A percentile compares a stretch with the other conserved stretches of the same genome.
Evolutionary conservation across 495 filamentous ascomycete genomes (phyloP).

Genomic region (Penicillium arizonense): DNA sequence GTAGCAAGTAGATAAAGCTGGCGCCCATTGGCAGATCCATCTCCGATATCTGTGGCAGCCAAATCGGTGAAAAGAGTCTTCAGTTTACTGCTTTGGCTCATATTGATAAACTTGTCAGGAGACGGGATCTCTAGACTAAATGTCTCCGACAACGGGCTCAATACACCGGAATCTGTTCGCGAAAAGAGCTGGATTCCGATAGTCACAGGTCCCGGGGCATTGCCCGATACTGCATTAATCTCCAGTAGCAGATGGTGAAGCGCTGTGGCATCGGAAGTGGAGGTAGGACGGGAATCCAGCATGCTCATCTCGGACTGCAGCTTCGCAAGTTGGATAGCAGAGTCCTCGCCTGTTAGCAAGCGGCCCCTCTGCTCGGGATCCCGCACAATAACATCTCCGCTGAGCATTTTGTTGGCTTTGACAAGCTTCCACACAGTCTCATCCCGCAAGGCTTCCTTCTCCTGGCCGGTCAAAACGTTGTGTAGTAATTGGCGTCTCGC

Average conservation of each 20-base stretch:
- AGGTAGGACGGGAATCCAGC: constrained; percentile 71
- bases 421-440: constrained; percentile 95
- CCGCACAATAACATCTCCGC: constrained; percentile 88
- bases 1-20: constrained; percentile 84
- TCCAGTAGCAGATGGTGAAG: constrained; percentile 86
- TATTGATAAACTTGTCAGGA: constrained; percentile 60
- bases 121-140: constrained; percentile 78
- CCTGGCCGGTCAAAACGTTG: constrained; percentile 82
- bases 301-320: constrained; percentile 96
- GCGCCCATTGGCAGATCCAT: constrained; percentile 60
- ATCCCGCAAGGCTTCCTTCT: constrained; percentile 73
- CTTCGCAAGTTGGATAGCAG: constrained; percentile 84
- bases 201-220: constrained; percentile 67
- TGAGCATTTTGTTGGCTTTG: constrained; percentile 86
- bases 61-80: constrained; percentile 88
- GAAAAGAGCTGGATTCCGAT: constrained; percentile 78
- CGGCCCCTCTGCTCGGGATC: constrained; percentile 81
- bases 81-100: constrained; percentile 60
- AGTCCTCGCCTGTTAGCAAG: constrained; percentile 87
- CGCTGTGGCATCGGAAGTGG: constrained; percentile 63
- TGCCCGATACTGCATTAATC: constrained; percentile 73
- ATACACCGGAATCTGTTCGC: constrained; percentile 56
- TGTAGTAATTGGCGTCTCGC: constrained; percentile 86
- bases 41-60: constrained; percentile 77
- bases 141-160: constrained; percentile 75